Conservation (phyloP, 805 yeast species). For the Lipomyces lipofer region DNA sequence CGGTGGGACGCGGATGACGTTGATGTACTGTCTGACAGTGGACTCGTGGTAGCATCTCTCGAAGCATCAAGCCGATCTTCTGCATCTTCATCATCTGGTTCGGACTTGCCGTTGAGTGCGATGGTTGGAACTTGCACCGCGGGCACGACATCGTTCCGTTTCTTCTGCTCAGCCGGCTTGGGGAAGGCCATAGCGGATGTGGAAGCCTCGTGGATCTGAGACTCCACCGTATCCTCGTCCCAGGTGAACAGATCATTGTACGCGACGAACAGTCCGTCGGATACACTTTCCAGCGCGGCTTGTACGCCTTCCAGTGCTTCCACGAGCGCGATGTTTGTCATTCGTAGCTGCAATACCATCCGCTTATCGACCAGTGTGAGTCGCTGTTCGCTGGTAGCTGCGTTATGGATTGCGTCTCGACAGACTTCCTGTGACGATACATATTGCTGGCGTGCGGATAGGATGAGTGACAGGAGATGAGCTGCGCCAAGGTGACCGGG, state of each 20-base stretch:
- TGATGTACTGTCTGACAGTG: background rate
- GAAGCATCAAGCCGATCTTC: background rate
- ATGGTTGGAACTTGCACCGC: conserved; percentile 21
- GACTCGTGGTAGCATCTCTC: background rate
- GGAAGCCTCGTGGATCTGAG: conserved; percentile 31
- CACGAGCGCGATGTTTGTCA: conserved; percentile 26
- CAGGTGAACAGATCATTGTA: conserved; percentile 30
- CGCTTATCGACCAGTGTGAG: conserved; percentile 25
- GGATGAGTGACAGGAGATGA: conserved; percentile 22
- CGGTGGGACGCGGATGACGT: background rate
- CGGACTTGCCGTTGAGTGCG: background rate
- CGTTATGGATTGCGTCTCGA: conserved; percentile 4
- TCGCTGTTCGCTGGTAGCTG: conserved; percentile 7
- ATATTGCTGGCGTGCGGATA: conserved; percentile 16
- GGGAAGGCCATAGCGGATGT: conserved; percentile 23
- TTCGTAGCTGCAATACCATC: conserved; percentile 19
- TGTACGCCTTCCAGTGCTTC: conserved; percentile 26
- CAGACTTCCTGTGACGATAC: conserved; percentile 20
- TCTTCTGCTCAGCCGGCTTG: conserved; percentile 18
- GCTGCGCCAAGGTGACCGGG: conserved; percentile 17
- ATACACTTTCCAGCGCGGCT: conserved; percentile 26
- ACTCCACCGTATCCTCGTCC: conserved; percentile 31
- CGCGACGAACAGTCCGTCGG: conserved; percentile 24
- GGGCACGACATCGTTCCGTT: conserved; percentile 18
- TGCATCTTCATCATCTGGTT: conserved; percentile 3